Evolutionary conservation across 1,284 basidiomycete genomes (phyloP), one percentile per base, ranked within the genome.

Genomic region (Ustanciosporium gigantosporum): DNA sequence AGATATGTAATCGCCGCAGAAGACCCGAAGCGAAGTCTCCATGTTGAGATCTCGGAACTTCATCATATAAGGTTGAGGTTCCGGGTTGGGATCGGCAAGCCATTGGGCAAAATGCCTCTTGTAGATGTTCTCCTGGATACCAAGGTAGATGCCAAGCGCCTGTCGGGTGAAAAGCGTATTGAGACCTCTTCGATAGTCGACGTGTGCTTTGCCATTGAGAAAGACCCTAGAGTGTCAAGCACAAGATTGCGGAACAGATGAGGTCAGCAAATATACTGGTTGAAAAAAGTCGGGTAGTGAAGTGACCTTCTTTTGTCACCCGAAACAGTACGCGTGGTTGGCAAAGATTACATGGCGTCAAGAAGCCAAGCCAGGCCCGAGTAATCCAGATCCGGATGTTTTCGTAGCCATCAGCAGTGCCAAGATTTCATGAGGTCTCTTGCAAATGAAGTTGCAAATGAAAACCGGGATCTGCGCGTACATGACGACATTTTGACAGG

Each of bases 11-110:
- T 83, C 81, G 31, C 94, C 94, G 74, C 93, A 90, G 81, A 98
- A 98, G 48, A 97, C 94, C 43, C 87, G 86, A 24, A 98, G 86
- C 11, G 93, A 97, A 3, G 92, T 94, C 66, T 93, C 89, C 93
- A 98, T 97, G 82, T 98, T 98, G 66, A 96, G 82, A 76, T 89
- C 86, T 55, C 95, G 90, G 78, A 91, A 88, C 25, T 83, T 84
- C 85, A 89, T 87, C 92, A 95, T 95, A 82, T 93, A 79, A 9
- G 73, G 74, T 61, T 76, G 61, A 3, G 75, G 51, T 21, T 64
- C 50, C 17, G 66, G 67, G 45, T 68, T 61, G 21, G 66, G 41
- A 53, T 78, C 72, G 35, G 51, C 47, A 25, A 79, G 37, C 79
- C 79, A 66, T 66, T 81, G 68, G 38, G 80, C 77, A 71, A 92